A percentile compares a stretch with the other conserved stretches of the same genome.
Conservation (phyloP, 441 rosid species). For the Sinapis alba region DNA sequence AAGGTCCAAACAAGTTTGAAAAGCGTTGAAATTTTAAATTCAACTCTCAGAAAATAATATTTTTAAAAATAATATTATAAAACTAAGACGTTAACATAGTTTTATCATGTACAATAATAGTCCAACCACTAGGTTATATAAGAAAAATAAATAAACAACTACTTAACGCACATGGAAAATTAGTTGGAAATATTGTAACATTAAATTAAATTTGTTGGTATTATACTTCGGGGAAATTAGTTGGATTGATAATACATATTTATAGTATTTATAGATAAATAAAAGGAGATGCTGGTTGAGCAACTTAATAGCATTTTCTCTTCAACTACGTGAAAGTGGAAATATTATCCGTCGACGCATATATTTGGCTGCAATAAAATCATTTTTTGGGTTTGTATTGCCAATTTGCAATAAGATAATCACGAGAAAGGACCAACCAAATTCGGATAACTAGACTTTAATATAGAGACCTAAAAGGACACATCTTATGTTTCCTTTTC, state of each 20-base stretch:
- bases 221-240: too few relatives aligned
- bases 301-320: constrained; percentile 24
- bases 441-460: constrained; percentile 14
- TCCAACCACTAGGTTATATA: background rate
- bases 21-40: constrained; percentile 3
- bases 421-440: constrained; percentile 31
- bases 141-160: background rate
- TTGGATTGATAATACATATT: background rate
- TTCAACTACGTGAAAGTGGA: constrained; percentile 20
- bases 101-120: background rate
- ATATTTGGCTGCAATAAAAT: constrained; percentile 13
- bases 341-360: constrained; percentile 14
- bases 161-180: background rate
- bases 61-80: background rate
- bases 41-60: background rate
- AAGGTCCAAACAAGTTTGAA: background rate
- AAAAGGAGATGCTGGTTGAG: too few relatives aligned
- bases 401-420: constrained; percentile 27
- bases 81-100: too few relatives aligned
- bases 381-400: constrained; percentile 27
- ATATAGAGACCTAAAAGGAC: too few relatives aligned
- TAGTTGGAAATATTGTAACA: constrained; percentile 7
- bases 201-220: too few relatives aligned
- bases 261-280: background rate
- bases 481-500: too few relatives aligned